Evolutionary conservation across 805 yeast species (phyloP), one percentile per base, ranked within the genome.

Genomic region (Candida orba): DNA sequence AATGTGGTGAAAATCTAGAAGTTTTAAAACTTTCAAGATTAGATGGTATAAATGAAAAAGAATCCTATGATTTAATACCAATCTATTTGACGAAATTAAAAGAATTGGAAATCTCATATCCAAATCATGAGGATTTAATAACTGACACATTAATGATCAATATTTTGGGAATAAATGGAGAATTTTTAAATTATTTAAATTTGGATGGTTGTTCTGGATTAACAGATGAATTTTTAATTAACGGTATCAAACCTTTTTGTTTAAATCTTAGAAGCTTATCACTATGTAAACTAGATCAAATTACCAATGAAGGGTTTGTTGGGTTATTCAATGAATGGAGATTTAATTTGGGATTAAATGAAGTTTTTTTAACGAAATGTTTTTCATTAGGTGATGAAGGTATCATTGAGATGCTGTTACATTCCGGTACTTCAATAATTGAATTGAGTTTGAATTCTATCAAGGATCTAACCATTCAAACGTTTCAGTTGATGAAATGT

Each of bases 401-500:
- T 0, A 56, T 87, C 1, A 66, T 71, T 36, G 78, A 81, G 10
- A 57, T 86, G 27, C 54, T 89, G 4, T 57, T 68, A 4, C 95
- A 87, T 50, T 77, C 85, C 2, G 73, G 75, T 2, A 60, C 71
- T 22, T 78, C 95, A 0, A 56, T 93, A 25, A 81, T 81, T 23
- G 82, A 81, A 40, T 63, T 93, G 24, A 79, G 76, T 49, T 48
- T 93, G 46, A 91, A 91, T 58, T 85, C 96, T 0, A 57, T 88
- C n/a, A 73, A 77, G 48, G 65, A 65, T 9, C 52, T 91, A 1
- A 68, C 84, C 0, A 65, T 69, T 14, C 65, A 67, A 6, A 66
- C 80, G 8, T 73, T 83, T 54, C 64, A 68, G 41, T 68, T 71
- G 66, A 40, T 73, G 77, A 42, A 64, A 48, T 57, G 63, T 57